Base-by-base conservation (phyloP, 2,329 filamentous ascomycete species). In the Alternaria triticina region DNA sequence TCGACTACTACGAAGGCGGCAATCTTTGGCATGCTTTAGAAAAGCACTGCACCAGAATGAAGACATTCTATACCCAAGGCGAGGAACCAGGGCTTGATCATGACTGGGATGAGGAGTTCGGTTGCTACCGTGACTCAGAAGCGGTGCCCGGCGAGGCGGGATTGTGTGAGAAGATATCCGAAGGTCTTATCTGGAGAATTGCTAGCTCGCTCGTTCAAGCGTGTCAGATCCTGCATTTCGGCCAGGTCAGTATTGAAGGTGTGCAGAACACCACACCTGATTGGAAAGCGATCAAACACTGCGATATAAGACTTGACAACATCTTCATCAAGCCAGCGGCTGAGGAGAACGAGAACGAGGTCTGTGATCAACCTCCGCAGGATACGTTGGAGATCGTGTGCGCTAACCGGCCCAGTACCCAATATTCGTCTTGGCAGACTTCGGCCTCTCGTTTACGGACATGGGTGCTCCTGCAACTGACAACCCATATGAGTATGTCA, bases 1-100 rank as follows among this genome's bases (percentile, higher is more conserved):
- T 65, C 17, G 59, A 66, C 8, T 59, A 43, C 12, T 62, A 45
- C 23, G 15, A 47, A 11, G 36, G 43, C n/a, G 43, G 50, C 8
- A 22, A 58, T 46, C 57, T 65, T 11, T 27, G 10, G 12, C 17
- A n/a, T 5, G 47, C 43, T 1, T 13, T 64, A 12, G 11, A 27
- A 6, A 54, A 57, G 20, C 33, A 54, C 20, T 9, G 13, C 28
- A 15, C 0, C 17, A 28, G 30, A 10, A 44, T 20, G 33, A 36
- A 36, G 15, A 28, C 15, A 36, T n/a, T 36, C 15, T 36, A 36
- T 36, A n/a, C 33, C 33, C 33, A 36, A 36, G 33, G 33, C 15
- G 33, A 36, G 15, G 15, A 36, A 4, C 33, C 33, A 36, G 7
- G 33, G 33, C 33, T 36, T 36, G 33, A 36, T n/a, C 4, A n/a